These are phyloP conservation scores for Stramenopiles sp. DNA, from an alignment of 352 stramenopile genomes.

Conservation along the genomic window DNA sequence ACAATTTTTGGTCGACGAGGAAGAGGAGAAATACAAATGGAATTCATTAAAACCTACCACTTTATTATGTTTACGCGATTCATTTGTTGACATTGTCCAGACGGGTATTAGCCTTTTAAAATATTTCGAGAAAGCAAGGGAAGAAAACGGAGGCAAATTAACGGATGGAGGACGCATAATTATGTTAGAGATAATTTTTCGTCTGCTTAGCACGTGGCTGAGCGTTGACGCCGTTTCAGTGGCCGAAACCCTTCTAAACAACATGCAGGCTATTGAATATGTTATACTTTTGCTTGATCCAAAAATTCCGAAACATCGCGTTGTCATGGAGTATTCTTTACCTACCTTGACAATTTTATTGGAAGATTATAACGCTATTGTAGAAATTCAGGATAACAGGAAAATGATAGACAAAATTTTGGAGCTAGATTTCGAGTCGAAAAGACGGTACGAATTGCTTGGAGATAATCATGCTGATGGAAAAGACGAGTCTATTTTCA, in stretches of 20 bases:
- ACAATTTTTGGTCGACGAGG: not conserved
- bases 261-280: not conserved
- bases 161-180: not conserved
- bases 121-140: not conserved
- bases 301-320: not conserved
- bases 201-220: not conserved
- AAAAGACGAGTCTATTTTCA: too few species aligned
- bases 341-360: not conserved
- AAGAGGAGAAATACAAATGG: not conserved
- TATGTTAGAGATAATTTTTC: not conserved
- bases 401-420: too few species aligned
- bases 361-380: not conserved
- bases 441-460: too few species aligned
- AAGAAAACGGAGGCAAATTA: not conserved
- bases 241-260: not conserved
- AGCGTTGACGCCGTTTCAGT: not conserved
- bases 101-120: not conserved
- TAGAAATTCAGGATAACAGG: too few species aligned
- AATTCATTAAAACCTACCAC: not conserved
- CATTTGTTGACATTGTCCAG: not conserved
- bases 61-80: not conserved
- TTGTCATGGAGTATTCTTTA: not conserved
- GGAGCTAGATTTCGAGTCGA: too few species aligned
- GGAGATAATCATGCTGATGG: too few species aligned
- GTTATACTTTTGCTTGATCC: not conserved